These are phyloP conservation scores for Aspergillus asperescens DNA, from an alignment of 495 filamentous ascomycete genomes.

Conservation along the genomic window DNA sequence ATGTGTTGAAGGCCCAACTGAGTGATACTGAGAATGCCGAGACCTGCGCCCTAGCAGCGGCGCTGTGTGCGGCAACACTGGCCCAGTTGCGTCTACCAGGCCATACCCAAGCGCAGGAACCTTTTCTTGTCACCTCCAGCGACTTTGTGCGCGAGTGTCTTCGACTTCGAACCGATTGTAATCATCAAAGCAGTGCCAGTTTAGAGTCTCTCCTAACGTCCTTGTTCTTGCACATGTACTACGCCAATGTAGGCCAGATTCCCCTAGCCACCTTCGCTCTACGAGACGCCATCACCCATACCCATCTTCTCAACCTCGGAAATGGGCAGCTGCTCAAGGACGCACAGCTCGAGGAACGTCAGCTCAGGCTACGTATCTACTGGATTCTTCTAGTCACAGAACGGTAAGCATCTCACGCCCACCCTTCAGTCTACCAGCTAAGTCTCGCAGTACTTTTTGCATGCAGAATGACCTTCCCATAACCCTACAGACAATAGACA, in stretches of 20 bases:
- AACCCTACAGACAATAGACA: conserved; percentile 10
- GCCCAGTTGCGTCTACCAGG: conserved; percentile 7
- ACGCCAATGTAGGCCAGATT: conserved; percentile 11
- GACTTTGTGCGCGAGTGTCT: conserved; percentile 11
- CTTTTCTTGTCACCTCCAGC: not conserved
- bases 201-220: conserved; percentile 11
- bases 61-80: conserved; percentile 10
- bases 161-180: not conserved
- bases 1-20: conserved; percentile 2
- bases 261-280: conserved; percentile 8
- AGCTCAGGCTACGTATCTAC: conserved; percentile 6
- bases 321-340: not conserved
- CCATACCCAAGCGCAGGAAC: not conserved
- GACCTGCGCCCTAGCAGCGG: conserved; percentile 4
- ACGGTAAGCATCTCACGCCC: not conserved
- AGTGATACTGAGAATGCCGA: not conserved
- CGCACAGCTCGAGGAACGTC: not conserved
- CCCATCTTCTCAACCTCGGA: conserved; percentile 7
- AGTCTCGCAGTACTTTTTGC: conserved; percentile 9
- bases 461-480: conserved; percentile 13
- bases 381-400: conserved; percentile 11
- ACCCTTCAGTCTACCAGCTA: not conserved
- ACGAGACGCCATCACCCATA: conserved; percentile 6
- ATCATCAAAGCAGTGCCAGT: not conserved
- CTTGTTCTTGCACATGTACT: conserved; percentile 13